Conservation (phyloP, 169 alveolate species). For the Amoebophrya sp. region DNA sequence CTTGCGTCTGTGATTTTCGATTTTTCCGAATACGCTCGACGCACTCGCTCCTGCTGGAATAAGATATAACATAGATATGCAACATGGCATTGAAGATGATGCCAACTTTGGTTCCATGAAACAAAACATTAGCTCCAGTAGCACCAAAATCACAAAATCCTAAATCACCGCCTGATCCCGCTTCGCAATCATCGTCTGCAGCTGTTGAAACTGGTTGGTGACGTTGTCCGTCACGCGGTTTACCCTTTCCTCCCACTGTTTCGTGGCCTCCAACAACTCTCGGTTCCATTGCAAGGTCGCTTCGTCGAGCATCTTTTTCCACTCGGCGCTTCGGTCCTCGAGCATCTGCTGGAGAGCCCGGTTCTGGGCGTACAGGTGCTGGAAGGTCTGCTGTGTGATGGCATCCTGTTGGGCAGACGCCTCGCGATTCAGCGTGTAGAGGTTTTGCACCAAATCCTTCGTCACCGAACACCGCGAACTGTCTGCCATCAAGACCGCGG, state of each 20-base stretch:
- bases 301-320: neutral
- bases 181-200: neutral
- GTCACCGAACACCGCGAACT: neutral
- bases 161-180: neutral
- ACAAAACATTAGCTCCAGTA: too few species aligned
- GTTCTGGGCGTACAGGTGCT: slow-evolving; percentile 3
- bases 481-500: neutral
- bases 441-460: neutral
- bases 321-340: neutral
- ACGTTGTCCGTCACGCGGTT: neutral
- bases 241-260: neutral
- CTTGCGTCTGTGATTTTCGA: neutral
- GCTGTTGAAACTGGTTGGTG: neutral
- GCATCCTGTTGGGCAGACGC: neutral
- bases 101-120: too few species aligned
- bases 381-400: neutral
- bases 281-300: neutral
- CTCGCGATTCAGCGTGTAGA: neutral
- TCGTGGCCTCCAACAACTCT: neutral
- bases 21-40: too few species aligned
- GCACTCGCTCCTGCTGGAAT: too few species aligned
- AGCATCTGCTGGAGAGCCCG: neutral
- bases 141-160: too few species aligned
- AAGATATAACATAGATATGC: too few species aligned
- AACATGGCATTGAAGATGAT: too few species aligned